Evolutionary conservation across 768 basidiomycete species (phyloP).

Genomic region (Tephrocybe sp.): DNA sequence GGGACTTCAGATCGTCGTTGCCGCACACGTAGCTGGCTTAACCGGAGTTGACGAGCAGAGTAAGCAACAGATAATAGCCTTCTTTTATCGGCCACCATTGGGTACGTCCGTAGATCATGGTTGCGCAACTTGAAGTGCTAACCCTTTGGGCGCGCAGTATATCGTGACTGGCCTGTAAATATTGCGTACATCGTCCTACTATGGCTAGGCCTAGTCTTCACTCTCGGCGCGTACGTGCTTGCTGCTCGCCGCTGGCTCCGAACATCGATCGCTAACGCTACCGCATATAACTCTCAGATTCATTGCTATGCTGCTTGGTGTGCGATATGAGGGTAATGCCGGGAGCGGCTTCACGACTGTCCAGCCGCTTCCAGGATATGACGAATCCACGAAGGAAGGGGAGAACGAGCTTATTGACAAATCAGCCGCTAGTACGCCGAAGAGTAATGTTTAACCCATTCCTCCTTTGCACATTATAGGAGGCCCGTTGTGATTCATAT

Average conservation of each 20-base stretch:
- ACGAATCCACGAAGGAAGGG: no score
- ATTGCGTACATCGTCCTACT: constrained; percentile 32
- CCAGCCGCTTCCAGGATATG: background rate
- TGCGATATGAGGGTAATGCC: background rate
- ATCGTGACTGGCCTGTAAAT: constrained; percentile 28
- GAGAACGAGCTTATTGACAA: no score
- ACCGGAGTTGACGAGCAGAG: constrained; percentile 22
- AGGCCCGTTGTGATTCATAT: no score
- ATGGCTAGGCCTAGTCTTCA: constrained; percentile 30
- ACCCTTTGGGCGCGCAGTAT: no score
- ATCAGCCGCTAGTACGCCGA: no score
- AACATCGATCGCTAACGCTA: background rate
- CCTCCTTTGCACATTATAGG: no score
- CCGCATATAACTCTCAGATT: background rate
- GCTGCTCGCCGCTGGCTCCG: background rate
- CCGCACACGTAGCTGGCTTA: constrained; percentile 22
- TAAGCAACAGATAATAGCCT: constrained; percentile 15
- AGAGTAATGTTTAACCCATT: no score
- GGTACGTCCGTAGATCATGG: constrained; percentile 23
- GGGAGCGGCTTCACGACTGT: background rate
- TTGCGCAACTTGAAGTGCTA: no score
- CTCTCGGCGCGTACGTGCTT: constrained; percentile 24
- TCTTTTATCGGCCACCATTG: constrained; percentile 27
- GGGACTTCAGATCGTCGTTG: constrained; percentile 33
- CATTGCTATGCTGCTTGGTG: constrained; percentile 1